Percentiles rank a stretch among this genome's conserved stretches.
phyloP scores from a whole-genome alignment of 2,329 filamentous ascomycete species.

The Penicillium sp. region DNA sequence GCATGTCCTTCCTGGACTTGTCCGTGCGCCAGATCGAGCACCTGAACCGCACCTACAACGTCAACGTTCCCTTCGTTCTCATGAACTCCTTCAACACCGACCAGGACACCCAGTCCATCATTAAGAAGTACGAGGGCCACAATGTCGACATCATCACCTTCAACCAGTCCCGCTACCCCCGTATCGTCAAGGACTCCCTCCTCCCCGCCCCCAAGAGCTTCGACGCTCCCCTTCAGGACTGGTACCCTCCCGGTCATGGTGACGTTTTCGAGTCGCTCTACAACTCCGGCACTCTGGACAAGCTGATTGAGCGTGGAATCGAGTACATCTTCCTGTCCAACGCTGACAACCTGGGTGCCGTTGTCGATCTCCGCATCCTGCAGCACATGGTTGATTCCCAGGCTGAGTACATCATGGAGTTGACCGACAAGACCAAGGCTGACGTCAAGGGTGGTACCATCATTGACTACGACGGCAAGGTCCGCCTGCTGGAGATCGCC shows the following conservation, averaged over 20 bases:
- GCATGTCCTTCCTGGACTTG: constrained; percentile 99
- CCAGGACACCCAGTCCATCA: constrained; percentile 95
- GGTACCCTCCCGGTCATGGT: constrained; percentile 98
- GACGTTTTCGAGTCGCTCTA: constrained; percentile 99
- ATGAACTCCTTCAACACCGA: constrained; percentile 99
- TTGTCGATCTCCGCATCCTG: constrained; percentile 95
- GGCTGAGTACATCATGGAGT: constrained; percentile 98
- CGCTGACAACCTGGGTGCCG: constrained; percentile 96
- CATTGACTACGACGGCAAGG: constrained; percentile 97
- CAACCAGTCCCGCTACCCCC: constrained; percentile 98
- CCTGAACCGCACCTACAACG: constrained; percentile 95
- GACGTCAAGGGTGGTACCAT: constrained; percentile 99
- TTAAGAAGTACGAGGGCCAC: constrained; percentile 99
- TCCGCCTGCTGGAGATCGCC: constrained; percentile 95
- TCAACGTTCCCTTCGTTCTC: constrained; percentile 96
- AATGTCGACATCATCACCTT: constrained; percentile 99
- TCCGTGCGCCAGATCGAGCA: constrained; percentile 99
- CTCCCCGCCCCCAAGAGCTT: constrained; percentile 90
- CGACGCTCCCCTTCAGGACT: constrained; percentile 86
- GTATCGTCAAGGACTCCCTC: constrained; percentile 96
- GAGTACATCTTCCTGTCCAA: constrained; percentile 99
- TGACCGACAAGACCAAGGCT: constrained; percentile 99
- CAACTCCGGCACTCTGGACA: constrained; percentile 97
- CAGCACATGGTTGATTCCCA: constrained; percentile 99
- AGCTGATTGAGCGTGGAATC: constrained; percentile 90